Base-by-base conservation (phyloP, 139 green algal species). In the Spirogloea muscicola region DNA sequence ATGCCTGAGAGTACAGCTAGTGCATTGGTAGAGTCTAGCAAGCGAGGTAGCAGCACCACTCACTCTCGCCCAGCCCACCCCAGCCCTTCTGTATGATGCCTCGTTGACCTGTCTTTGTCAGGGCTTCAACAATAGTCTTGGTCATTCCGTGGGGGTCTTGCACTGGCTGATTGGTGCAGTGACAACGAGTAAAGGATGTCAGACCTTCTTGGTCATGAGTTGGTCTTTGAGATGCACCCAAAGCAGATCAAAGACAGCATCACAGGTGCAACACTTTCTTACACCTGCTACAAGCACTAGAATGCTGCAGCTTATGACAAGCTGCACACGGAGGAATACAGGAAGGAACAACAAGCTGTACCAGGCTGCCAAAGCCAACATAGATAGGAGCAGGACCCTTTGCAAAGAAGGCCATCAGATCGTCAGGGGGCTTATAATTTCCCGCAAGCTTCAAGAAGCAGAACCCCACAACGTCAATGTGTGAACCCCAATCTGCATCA, bases 281-380 rank as follows among this genome's bases (percentile, higher is more conserved):
- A n/a, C n/a, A n/a, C n/a, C n/a, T n/a, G n/a, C n/a, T n/a, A n/a
- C n/a, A n/a, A n/a, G n/a, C n/a, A n/a, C n/a, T n/a, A n/a, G n/a
- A n/a, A n/a, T n/a, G n/a, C n/a, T n/a, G n/a, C n/a, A n/a, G n/a
- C n/a, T n/a, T n/a, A n/a, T n/a, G n/a, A n/a, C n/a, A n/a, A n/a
- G n/a, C n/a, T n/a, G n/a, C n/a, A n/a, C n/a, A n/a, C n/a, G n/a
- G n/a, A n/a, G n/a, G n/a, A n/a, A n/a, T n/a, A n/a, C n/a, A n/a
- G n/a, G n/a, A n/a, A n/a, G n/a, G n/a, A n/a, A n/a, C n/a, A n/a
- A n/a, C n/a, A n/a, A n/a, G n/a, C n/a, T n/a, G 29, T 57, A 79
- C 71, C 64, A 90, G 59, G 74, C 81, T 88, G 65, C 86, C 86
- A 80, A 90, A 90, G 4, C 86, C 86, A 6, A 90, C 77, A 76